phyloP scores from a whole-genome alignment of 257 asterid genomes.

The Henckelia pumila region DNA sequence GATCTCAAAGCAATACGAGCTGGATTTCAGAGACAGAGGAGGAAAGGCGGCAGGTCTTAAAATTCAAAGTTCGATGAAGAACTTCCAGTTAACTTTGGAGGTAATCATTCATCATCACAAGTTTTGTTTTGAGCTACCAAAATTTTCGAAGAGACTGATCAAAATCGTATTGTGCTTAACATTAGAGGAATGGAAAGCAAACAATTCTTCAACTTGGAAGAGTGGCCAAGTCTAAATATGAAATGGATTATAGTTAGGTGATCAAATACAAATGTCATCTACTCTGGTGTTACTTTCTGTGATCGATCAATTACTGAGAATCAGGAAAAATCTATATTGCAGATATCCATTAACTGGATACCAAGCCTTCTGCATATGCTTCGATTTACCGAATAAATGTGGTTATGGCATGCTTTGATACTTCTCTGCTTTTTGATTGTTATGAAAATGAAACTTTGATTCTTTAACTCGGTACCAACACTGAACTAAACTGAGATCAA shows the following conservation, averaged over 20 bases:
- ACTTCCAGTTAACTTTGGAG: slow-evolving; percentile 81
- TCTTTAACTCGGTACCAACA: too few species aligned
- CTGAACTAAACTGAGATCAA: too few species aligned
- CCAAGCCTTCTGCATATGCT: slow-evolving; percentile 88
- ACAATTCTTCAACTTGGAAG: slow-evolving; percentile 87
- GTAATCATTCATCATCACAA: slow-evolving; percentile 36
- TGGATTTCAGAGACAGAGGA: slow-evolving; percentile 82
- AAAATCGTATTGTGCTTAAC: not conserved
- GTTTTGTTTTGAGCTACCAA: not conserved
- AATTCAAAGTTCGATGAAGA: slow-evolving; percentile 83
- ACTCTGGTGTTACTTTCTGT: not conserved
- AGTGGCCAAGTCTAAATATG: slow-evolving; percentile 76
- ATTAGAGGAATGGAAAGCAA: slow-evolving; percentile 76
- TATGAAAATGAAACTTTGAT: too few species aligned
- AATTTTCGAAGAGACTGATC: not conserved
- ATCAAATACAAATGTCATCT: not conserved
- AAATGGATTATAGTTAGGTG: slow-evolving; percentile 84
- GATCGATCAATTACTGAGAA: not conserved
- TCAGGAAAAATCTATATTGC: slow-evolving; percentile 24
- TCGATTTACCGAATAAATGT: too few species aligned
- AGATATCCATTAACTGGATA: slow-evolving; percentile 92
- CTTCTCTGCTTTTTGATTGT: too few species aligned
- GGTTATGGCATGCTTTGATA: too few species aligned
- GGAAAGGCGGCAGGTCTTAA: slow-evolving; percentile 74
- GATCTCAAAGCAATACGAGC: slow-evolving; percentile 68